Conservation (phyloP, 2,329 filamentous ascomycete genomes). For the Graphilbum fragrans region DNA sequence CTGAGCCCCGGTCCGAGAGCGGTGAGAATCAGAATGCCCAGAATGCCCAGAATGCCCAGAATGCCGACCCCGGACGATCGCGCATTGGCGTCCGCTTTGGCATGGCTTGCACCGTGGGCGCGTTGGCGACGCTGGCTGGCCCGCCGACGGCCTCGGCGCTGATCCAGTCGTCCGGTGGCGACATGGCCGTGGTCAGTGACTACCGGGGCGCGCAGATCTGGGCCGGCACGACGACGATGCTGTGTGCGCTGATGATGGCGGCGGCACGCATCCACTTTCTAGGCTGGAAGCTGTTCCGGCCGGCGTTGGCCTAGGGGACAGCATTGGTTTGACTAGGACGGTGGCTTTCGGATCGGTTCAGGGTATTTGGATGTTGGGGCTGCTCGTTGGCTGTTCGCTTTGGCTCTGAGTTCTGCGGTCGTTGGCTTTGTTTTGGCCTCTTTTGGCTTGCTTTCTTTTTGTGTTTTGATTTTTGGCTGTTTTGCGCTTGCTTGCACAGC, state of each 20-base stretch:
- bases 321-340: neutral
- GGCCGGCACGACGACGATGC: conserved; percentile 9
- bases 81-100: conserved; percentile 30
- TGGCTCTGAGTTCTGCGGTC: too few species aligned
- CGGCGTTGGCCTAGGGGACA: neutral
- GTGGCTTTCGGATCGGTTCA: too few species aligned
- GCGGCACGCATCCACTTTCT: conserved; percentile 4
- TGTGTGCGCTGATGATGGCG: conserved; percentile 3
- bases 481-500: too few species aligned
- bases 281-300: conserved; percentile 6
- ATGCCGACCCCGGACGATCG: neutral
- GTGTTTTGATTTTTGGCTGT: too few species aligned
- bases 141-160: conserved; percentile 18
- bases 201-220: conserved; percentile 11
- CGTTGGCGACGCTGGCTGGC: conserved; percentile 28
- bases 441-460: too few species aligned
- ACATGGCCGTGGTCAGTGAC: conserved; percentile 2
- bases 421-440: too few species aligned
- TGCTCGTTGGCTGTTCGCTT: too few species aligned
- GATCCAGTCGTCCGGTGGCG: conserved; percentile 3
- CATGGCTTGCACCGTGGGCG: conserved; percentile 27
- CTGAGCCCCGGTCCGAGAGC: too few species aligned
- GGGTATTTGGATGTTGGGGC: too few species aligned
- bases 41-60: neutral
- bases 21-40: too few species aligned